A percentile compares a stretch with the other conserved stretches of the same genome.
Conservation (phyloP, 768 basidiomycete genomes). For the Russula sp. region DNA sequence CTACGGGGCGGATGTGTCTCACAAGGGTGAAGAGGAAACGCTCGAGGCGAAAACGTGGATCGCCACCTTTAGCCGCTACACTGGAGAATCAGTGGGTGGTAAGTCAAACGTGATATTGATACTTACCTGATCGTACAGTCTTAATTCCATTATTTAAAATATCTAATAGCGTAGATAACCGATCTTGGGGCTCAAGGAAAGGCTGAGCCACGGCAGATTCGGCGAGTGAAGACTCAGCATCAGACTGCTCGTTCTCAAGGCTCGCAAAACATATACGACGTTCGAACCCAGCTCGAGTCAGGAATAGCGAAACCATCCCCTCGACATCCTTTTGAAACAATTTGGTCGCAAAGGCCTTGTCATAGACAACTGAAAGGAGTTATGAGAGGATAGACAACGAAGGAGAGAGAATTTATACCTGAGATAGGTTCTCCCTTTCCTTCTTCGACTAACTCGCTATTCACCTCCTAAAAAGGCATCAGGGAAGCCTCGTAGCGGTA, state of each 20-base stretch:
- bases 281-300: conserved; percentile 29
- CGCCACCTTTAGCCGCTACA: conserved; percentile 63
- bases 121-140: conserved; percentile 18
- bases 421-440: conserved; percentile 25
- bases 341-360: conserved; percentile 24
- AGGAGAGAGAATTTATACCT: background rate
- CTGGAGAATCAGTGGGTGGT: background rate
- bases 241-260: conserved; percentile 8
- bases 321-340: conserved; percentile 28
- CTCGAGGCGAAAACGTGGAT: conserved; percentile 76
- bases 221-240: conserved; percentile 1
- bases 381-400: background rate
- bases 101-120: background rate
- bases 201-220: conserved; percentile 31
- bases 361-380: conserved; percentile 22
- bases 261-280: conserved; percentile 17
- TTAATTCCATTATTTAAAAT: conserved; percentile 33
- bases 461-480: conserved; percentile 3
- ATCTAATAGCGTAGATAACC: conserved; percentile 51
- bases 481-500: background rate
- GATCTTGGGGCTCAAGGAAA: conserved; percentile 41
- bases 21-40: conserved; percentile 78
- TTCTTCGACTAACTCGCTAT: conserved; percentile 23
- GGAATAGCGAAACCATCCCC: conserved; percentile 25
- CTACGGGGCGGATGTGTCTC: conserved; percentile 45